These are phyloP conservation scores for Athelia psychrophila DNA, from an alignment of 1,284 basidiomycete genomes.

Conservation along the genomic window DNA sequence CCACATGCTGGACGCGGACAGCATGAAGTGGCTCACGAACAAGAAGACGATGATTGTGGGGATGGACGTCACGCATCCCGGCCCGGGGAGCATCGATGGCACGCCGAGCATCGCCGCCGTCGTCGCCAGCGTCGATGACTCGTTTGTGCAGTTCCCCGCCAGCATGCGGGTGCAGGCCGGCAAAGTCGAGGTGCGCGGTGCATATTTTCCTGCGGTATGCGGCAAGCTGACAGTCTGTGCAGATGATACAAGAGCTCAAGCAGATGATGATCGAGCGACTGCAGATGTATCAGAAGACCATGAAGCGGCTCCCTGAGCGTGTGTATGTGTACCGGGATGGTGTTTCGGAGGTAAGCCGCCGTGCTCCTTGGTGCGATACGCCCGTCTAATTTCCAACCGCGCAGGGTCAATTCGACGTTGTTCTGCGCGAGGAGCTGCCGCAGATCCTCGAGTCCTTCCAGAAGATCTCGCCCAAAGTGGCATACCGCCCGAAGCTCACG, in stretches of 20 bases:
- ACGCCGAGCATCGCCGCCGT: constrained; percentile 78
- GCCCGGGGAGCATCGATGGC: constrained; percentile 50
- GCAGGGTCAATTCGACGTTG: constrained; percentile 66
- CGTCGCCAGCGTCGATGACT: constrained; percentile 65
- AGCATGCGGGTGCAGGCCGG: constrained; percentile 60
- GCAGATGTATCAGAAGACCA: constrained; percentile 50
- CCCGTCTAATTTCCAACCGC: constrained; percentile 4
- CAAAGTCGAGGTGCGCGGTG: constrained; percentile 58
- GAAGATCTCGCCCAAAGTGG: constrained; percentile 39
- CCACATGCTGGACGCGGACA: constrained; percentile 53
- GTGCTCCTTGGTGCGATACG: not conserved
- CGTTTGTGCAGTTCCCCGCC: constrained; percentile 71
- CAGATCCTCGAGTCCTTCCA: constrained; percentile 57
- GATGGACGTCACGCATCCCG: constrained; percentile 76
- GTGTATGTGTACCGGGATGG: constrained; percentile 75
- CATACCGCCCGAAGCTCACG: constrained; percentile 61
- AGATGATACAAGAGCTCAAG: constrained; percentile 67
- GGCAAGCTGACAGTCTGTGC: constrained; percentile 4
- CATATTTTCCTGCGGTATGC: not conserved
- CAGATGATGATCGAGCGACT: constrained; percentile 72
- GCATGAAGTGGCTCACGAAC: constrained; percentile 62
- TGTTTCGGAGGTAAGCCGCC: constrained; percentile 61
- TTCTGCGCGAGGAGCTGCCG: constrained; percentile 55
- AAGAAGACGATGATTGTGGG: constrained; percentile 78
- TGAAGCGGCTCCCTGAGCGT: constrained; percentile 53